Conservation (phyloP, 768 basidiomycete species). For the Hericium erinaceus region DNA sequence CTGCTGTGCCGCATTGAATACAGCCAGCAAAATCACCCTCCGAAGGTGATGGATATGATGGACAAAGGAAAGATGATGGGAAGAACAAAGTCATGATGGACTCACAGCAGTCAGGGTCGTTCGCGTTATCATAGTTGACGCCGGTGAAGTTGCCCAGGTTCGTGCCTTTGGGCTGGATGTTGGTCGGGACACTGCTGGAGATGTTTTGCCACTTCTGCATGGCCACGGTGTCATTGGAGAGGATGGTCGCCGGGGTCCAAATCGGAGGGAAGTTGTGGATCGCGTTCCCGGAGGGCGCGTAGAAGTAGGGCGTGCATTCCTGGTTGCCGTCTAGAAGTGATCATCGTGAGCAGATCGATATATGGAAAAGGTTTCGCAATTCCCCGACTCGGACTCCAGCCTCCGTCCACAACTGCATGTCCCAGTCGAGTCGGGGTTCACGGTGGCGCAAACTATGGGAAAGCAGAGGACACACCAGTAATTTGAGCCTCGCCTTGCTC, state of each 20-base stretch:
- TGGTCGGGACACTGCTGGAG: constrained; percentile 30
- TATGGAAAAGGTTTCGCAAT: no score
- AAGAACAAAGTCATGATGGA: not conserved
- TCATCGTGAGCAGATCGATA: not conserved
- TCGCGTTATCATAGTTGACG: constrained; percentile 6
- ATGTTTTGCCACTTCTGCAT: constrained; percentile 36
- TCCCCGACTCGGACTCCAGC: no score
- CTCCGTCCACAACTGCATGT: no score
- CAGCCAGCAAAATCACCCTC: no score
- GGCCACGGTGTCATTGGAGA: constrained; percentile 3
- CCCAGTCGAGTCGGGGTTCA: not conserved
- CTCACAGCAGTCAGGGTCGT: constrained; percentile 13
- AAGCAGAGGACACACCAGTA: not conserved
- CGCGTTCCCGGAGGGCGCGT: not conserved
- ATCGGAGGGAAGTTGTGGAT: constrained; percentile 2
- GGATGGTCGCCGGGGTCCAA: constrained; percentile 8
- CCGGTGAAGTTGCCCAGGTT: not conserved
- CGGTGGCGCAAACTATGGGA: not conserved
- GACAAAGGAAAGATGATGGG: not conserved
- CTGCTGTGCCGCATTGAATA: no score
- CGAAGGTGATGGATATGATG: no score
- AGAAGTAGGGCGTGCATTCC: constrained; percentile 10
- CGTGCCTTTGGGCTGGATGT: constrained; percentile 31
- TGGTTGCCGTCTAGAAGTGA: constrained; percentile 4
- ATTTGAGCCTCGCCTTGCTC: constrained; percentile 12